Evolutionary conservation across 1,284 basidiomycete species (phyloP), one percentile per base, ranked within the genome.

Genomic region (Ceratobasidium sp.): DNA sequence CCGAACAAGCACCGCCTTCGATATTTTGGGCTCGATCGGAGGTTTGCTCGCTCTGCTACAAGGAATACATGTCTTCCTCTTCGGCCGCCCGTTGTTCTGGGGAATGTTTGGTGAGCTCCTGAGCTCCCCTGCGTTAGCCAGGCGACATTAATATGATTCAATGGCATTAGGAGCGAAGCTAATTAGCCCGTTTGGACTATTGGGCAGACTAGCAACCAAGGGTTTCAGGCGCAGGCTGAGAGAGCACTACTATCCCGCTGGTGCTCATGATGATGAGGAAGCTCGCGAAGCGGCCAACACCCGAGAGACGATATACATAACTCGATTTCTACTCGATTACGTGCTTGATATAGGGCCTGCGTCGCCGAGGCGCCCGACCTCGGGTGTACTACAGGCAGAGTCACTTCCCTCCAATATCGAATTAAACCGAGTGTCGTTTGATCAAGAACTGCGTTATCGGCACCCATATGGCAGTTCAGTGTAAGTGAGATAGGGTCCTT

Each of bases 11-110:
- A 51, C 29, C 47, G 48, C 63, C 2, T 65, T 65, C 31, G 63
- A 65, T 51, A n/a, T 65, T 31, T 31, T 65, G 24, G 63, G 47
- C 19, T 65, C 63, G 3, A 65, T 65, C 27, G 63, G 63, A 29
- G 63, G 63, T 31, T 47, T 65, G 6, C 63, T 65, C n/a, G 63
- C 64, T 36, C 17, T 66, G 24, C 33, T 66, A 29, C 64, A 66
- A 29, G 62, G 62, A 14, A 24, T 53, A 36, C 63, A 65, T 36
- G 36, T 65, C 5, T 65, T 65, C 17, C n/a, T 65, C 22, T 65
- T 65, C 31, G 63, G 63, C 6, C 63, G 63, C 3, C 63, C 63
- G 0, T 47, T 65, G 9, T 65, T 65, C 63, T 65, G 63, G 63
- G 63, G 63, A 3, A 29, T 65, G 63, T 65, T 65, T 33, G 63